phyloP scores from a whole-genome alignment of 768 basidiomycete species.

The Trametes meyenii region DNA sequence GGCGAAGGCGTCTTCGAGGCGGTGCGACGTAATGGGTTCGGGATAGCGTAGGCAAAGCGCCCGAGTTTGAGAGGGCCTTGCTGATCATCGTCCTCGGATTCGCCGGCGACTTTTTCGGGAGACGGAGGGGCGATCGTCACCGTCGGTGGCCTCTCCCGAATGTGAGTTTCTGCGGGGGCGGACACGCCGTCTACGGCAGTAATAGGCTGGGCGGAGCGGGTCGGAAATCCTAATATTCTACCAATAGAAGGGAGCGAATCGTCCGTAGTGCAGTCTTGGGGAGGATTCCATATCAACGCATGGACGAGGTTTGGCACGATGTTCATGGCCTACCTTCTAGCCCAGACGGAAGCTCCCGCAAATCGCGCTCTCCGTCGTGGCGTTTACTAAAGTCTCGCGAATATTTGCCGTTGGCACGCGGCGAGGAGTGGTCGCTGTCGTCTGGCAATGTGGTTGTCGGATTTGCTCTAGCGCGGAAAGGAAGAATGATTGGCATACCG shows the following conservation, averaged over 20 bases:
- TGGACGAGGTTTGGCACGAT: neutral
- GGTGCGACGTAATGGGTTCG: neutral
- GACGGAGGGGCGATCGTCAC: neutral
- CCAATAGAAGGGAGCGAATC: slow-evolving; percentile 15
- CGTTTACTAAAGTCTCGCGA: too few species aligned
- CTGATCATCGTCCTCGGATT: slow-evolving; percentile 34
- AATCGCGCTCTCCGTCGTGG: neutral
- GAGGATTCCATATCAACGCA: neutral
- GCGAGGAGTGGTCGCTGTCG: neutral
- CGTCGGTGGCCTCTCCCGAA: neutral
- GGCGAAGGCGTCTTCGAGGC: slow-evolving; percentile 8
- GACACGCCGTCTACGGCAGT: neutral
- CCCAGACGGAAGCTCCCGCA: neutral
- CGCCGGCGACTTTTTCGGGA: neutral
- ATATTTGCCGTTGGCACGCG: neutral
- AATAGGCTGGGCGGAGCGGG: neutral
- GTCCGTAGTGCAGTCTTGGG: slow-evolving; percentile 9
- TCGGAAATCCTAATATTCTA: neutral
- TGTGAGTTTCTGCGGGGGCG: neutral
- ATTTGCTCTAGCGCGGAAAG: neutral
- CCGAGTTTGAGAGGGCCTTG: slow-evolving; percentile 34
- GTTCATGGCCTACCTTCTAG: neutral
- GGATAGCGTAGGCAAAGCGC: slow-evolving; percentile 43
- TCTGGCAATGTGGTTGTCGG: neutral
- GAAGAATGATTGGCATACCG: neutral